Conservation (phyloP, 129 eudicot genomes). For the Sambucus nigra region DNA sequence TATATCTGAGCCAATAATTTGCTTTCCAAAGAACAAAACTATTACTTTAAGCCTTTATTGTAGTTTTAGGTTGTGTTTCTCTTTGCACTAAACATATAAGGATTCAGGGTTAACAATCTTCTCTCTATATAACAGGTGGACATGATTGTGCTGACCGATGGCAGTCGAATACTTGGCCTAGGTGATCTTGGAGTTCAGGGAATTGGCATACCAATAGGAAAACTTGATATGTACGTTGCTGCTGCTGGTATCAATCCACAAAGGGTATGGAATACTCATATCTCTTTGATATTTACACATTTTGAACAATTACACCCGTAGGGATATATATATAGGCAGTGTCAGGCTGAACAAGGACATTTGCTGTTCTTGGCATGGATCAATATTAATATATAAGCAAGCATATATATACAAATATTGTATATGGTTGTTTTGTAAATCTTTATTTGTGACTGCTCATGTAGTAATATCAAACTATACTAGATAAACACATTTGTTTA, state of each 20-base stretch:
- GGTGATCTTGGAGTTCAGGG: conserved; percentile 99
- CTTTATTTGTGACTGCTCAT: conserved; percentile 7
- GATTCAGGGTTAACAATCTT: not conserved
- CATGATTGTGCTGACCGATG: conserved; percentile 98
- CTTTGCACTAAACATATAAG: not conserved
- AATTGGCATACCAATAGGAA: conserved; percentile 96
- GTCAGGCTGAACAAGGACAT: not conserved
- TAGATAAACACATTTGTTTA: too few relatives aligned
- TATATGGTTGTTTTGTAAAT: conserved; percentile 3
- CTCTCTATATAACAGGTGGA: conserved; percentile 54
- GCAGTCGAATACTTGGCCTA: conserved; percentile 95
- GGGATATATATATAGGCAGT: too few relatives aligned
- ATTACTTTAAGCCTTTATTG: not conserved
- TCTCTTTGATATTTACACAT: not conserved
- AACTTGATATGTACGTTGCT: conserved; percentile 98
- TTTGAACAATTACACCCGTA: not conserved
- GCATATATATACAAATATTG: too few relatives aligned
- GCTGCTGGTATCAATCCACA: conserved; percentile 99
- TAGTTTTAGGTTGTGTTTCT: not conserved
- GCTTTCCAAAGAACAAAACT: not conserved
- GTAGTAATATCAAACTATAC: not conserved
- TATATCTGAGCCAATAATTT: not conserved
- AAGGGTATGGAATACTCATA: conserved; percentile 42
- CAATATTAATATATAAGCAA: too few relatives aligned
- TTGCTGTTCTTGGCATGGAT: not conserved